Evolutionary conservation across 345 rosid genomes (phyloP).

Genomic region (Acer negundo): DNA sequence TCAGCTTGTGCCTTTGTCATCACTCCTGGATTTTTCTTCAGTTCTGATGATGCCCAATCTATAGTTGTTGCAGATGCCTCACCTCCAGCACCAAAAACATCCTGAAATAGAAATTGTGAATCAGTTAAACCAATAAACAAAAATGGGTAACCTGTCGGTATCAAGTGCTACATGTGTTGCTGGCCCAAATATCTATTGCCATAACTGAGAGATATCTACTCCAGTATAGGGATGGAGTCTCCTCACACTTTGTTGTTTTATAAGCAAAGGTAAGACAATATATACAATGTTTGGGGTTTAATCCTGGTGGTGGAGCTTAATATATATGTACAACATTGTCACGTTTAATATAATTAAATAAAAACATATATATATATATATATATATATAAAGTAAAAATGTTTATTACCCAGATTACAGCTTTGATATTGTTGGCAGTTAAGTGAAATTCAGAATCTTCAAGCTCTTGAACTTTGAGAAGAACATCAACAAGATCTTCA

Average conservation of each 20-base stretch:
- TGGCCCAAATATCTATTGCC: no score
- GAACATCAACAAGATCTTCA: neutral
- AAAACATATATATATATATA: no score
- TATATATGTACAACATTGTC: neutral
- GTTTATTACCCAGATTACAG: neutral
- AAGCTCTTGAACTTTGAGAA: neutral
- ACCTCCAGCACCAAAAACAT: conserved; percentile 23
- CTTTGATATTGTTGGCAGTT: neutral
- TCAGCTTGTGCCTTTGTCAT: conserved; percentile 21
- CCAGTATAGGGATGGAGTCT: no score
- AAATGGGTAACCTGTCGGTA: no score
- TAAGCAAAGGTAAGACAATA: no score
- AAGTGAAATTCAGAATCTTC: neutral
- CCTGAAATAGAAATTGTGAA: neutral
- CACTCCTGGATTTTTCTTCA: conserved; percentile 23
- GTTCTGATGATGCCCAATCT: conserved; percentile 27
- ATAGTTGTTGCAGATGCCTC: conserved; percentile 26
- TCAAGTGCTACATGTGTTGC: no score
- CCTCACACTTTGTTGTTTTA: no score
- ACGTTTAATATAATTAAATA: no score
- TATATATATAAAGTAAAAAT: no score
- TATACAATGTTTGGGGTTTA: no score
- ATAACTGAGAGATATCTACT: no score
- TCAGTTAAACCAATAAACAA: neutral
- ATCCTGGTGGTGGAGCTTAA: no score